Evolutionary conservation across 495 filamentous ascomycete species (phyloP), one percentile per base, ranked within the genome.

Genomic region (Tuber umbilicatum): DNA sequence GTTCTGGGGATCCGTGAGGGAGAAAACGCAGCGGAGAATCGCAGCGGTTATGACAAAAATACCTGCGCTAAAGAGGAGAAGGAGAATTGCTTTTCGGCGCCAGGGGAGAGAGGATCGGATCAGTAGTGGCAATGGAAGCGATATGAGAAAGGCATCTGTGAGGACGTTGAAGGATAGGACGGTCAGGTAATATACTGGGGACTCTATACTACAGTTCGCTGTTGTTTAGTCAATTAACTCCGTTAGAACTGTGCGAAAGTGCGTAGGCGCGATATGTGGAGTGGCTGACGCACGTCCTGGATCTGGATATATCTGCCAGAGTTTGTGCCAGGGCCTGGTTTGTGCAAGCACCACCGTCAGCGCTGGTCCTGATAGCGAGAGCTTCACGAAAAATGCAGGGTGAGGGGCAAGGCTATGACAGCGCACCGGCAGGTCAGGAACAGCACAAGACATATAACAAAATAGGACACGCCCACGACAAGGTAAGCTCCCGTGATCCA

Each of bases 21-120:
- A 89, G 21, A 84, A 86, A 0, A 88, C 86, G 71, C 87, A 88
- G 72, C 89, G 89, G 2, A 90, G 82, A 71, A 90, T 88, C 1
- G 87, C 88, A 23, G 87, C 86, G 37, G 86, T 83, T 85, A 89
- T 90, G 69, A 89, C 86, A 73, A 90, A 87, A 12, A 89, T 80
- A 19, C 87, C 89, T 40, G 88, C 89, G 70, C 86, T 86, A 80
- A 90, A 90, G 77, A 90, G 86, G 68, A 88, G 69, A 1, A 89
- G 75, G 6, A 90, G 85, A 68, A 87, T 83, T 43, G 85, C 72
- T 75, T 90, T 90, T 74, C 87, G 86, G 38, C 83, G 80, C 80
- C 81, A 83, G 5, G 84, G 84, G 5, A 90, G 84, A 60, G 86
- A 84, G 7, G 88, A 85, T 77, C 85, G 85, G 83, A 87, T 87